Base-by-base conservation (phyloP, 306 rosid genomes). In the Pueraria montana region DNA sequence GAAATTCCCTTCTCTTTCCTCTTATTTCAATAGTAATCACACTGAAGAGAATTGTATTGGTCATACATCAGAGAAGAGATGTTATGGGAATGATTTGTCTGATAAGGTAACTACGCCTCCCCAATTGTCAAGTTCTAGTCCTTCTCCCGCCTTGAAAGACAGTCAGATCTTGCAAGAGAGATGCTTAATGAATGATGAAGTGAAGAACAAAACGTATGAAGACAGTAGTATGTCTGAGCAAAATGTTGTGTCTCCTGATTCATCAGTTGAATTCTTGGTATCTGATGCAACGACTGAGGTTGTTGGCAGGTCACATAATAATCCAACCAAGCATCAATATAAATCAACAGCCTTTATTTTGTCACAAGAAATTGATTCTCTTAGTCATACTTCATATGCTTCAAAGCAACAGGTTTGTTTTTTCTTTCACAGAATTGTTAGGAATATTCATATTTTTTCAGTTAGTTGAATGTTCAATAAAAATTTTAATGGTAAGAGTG, bases 341-440 rank as follows among this genome's bases (percentile, higher is more conserved):
- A 86, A 82, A 81, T 42, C 85, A 77, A 40, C 34, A 24, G 26
- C 68, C 23, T 77, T 75, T 84, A 76, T 74, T 64, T 52, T 58
- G 48, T 38, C 56, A 32, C 62, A 16, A 11, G 85, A 36, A 69
- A 40, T 16, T 49, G 88, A 86, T 86, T 86, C 80, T 74, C 80
- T 86, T 42, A 49, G 86, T 76, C 81, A 36, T 48, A 17, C 69
- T 17, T 80, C 85, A 32, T 32, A 84, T 62, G 65, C 82, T 65
- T 87, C 91, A 78, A 77, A 79, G 32, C 91, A 86, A 64, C 89
- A 91, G 99, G 99, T 92, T 61, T 68, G 56, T 8, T 11, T 26
- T 55, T 80, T 72, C 61, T 72, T 30, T 61, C 59, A 46, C 81
- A 26, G 30, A 71, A 68, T 40, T 34, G 3, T 72, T 48, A 3